phyloP scores from a whole-genome alignment of 306 rosid species.

The Sesbania bispinosa region DNA sequence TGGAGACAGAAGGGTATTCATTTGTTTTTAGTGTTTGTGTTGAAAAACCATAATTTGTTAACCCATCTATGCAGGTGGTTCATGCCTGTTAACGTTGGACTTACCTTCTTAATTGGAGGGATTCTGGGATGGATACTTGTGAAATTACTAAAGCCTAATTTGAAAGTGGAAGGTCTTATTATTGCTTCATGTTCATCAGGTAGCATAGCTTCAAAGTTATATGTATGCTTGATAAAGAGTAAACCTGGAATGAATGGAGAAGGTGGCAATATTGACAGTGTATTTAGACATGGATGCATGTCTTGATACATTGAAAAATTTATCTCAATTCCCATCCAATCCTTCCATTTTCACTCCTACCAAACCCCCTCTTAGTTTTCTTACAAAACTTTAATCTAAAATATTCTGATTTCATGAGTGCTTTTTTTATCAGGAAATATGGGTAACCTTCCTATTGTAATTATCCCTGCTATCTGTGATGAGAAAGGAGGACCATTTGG shows the following conservation, averaged over 20 bases:
- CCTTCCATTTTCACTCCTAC: background rate
- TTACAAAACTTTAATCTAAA: background rate
- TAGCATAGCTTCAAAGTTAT: constrained; percentile 7
- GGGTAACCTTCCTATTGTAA: constrained; percentile 79
- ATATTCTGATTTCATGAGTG: background rate
- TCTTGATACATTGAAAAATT: background rate
- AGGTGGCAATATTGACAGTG: background rate
- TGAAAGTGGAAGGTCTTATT: constrained; percentile 75
- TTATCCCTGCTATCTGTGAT: constrained; percentile 78
- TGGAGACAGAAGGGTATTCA: background rate
- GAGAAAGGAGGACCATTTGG: constrained; percentile 85
- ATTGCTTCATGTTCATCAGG: constrained; percentile 81
- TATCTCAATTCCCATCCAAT: background rate
- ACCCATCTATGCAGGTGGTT: constrained; percentile 69
- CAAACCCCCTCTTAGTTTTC: background rate
- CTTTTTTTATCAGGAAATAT: constrained; percentile 61
- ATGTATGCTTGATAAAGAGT: background rate
- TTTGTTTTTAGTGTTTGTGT: background rate
- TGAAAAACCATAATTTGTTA: background rate
- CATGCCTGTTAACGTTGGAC: constrained; percentile 74
- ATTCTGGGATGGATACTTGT: constrained; percentile 76
- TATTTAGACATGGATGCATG: background rate
- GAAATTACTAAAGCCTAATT: constrained; percentile 64
- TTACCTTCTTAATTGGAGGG: constrained; percentile 80
- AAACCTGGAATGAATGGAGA: background rate